Percentiles rank a stretch among this genome's conserved stretches.
Conservation (phyloP, 768 basidiomycete genomes). For the Lepiota brunneoincarnata region DNA sequence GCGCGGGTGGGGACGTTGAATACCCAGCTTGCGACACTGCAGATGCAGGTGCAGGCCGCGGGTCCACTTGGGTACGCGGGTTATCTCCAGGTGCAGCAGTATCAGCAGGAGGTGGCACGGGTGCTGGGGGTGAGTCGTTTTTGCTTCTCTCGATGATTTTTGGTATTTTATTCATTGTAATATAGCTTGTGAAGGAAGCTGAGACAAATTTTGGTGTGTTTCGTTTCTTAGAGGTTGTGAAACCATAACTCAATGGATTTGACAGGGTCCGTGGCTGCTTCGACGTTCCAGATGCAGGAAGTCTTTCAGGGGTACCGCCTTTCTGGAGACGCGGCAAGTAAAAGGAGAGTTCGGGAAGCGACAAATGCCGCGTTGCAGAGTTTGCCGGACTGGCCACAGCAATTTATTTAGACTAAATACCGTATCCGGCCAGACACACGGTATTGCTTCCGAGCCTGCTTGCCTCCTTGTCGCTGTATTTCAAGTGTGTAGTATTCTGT, state of each 20-base stretch:
- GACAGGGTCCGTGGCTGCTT: constrained; percentile 65
- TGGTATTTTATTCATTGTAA: constrained; percentile 5
- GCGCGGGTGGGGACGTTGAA: constrained; percentile 40
- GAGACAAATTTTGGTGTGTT: constrained; percentile 47
- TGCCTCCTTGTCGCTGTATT: too few relatives aligned
- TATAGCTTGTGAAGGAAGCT: constrained; percentile 55
- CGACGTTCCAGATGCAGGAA: constrained; percentile 74
- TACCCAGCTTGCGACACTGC: constrained; percentile 27
- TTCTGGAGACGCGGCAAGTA: constrained; percentile 68
- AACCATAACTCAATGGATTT: neutral
- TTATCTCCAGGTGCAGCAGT: constrained; percentile 39
- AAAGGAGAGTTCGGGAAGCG: constrained; percentile 72
- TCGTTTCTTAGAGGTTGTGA: neutral
- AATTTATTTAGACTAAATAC: constrained; percentile 14
- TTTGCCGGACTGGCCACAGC: constrained; percentile 73
- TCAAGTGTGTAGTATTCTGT: too few relatives aligned
- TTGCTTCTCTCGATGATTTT: neutral
- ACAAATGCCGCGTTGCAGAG: constrained; percentile 71
- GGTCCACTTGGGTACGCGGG: constrained; percentile 29
- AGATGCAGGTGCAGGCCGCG: constrained; percentile 34
- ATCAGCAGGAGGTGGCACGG: constrained; percentile 54
- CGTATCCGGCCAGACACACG: too few relatives aligned
- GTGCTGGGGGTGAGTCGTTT: constrained; percentile 53
- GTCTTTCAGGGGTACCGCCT: constrained; percentile 72
- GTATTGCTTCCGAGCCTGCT: too few relatives aligned